Percentiles rank a stretch among this genome's conserved stretches.
Conservation (phyloP, 164 flowering plant species). For the Liriodendron chinense region DNA sequence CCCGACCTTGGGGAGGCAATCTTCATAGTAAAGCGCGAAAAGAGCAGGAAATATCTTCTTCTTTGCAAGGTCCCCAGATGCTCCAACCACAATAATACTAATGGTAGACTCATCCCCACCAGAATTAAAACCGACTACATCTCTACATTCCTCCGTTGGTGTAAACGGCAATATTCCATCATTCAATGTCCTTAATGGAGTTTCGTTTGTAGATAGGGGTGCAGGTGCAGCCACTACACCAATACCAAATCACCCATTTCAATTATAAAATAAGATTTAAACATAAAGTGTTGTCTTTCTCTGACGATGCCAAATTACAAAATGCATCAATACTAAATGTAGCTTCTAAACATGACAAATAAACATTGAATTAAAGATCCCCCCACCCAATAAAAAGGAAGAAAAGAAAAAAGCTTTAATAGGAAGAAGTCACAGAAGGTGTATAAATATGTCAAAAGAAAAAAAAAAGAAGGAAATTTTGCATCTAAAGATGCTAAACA, state of each 20-base stretch:
- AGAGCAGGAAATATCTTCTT: conserved; percentile 97
- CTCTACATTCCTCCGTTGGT: conserved; percentile 31
- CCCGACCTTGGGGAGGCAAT: conserved; percentile 68
- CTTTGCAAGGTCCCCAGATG: conserved; percentile 98
- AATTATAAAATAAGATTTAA: neutral
- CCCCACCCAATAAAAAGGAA: neutral
- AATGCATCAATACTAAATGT: too few species aligned
- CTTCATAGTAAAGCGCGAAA: conserved; percentile 86
- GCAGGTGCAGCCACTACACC: conserved; percentile 43
- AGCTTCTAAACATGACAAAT: too few species aligned
- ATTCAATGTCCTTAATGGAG: conserved; percentile 35
- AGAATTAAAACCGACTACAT: conserved; percentile 21
- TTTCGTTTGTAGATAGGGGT: conserved; percentile 29
- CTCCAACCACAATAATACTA: conserved; percentile 91
- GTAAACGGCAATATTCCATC: conserved; percentile 31
- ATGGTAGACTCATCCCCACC: conserved; percentile 44
- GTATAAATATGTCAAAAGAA: too few species aligned
- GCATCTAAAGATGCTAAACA: neutral
- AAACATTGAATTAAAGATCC: neutral
- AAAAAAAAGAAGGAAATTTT: too few species aligned
- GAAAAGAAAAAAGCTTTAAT: neutral
- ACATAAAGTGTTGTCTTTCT: neutral
- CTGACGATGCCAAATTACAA: neutral
- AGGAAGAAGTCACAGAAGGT: neutral
- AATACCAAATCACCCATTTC: conserved; percentile 15